Percentiles rank a stretch among this genome's conserved stretches.
phyloP scores from a whole-genome alignment of 805 yeast genomes.

The Wickerhamomyces canadensis region DNA sequence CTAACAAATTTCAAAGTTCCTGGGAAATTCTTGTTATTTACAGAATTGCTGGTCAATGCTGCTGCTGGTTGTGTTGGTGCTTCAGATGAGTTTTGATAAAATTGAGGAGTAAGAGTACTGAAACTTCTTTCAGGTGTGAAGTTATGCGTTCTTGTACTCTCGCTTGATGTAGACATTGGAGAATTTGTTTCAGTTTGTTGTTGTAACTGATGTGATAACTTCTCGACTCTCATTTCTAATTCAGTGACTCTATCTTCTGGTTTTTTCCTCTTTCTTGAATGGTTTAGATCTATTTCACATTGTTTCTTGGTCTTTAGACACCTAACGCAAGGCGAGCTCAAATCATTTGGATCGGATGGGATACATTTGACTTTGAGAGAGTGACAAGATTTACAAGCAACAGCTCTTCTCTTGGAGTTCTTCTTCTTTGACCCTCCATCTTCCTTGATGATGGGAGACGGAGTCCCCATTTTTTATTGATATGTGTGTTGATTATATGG shows the following conservation, averaged over 20 bases:
- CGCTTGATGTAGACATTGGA: neutral
- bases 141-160: neutral
- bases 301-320: constrained; percentile 57
- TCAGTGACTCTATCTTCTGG: constrained; percentile 25
- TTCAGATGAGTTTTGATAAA: neutral
- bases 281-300: constrained; percentile 66
- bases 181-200: constrained; percentile 1
- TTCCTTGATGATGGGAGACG: too few species aligned
- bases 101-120: neutral
- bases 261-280: constrained; percentile 43
- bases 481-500: too few species aligned
- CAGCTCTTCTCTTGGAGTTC: constrained; percentile 28
- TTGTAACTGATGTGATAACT: constrained; percentile 16
- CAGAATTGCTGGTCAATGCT: too few species aligned
- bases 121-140: neutral
- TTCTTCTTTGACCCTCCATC: too few species aligned
- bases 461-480: too few species aligned
- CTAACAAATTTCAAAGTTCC: neutral
- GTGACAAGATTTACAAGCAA: constrained; percentile 75
- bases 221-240: constrained; percentile 26
- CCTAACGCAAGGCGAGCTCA: constrained; percentile 64
- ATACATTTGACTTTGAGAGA: constrained; percentile 78
- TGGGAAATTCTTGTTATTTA: neutral
- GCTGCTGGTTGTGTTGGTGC: neutral
- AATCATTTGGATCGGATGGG: constrained; percentile 55